Evolutionary conservation across 306 rosid genomes (phyloP), one percentile per base, ranked within the genome.

Genomic region (Ormosia emarginata): DNA sequence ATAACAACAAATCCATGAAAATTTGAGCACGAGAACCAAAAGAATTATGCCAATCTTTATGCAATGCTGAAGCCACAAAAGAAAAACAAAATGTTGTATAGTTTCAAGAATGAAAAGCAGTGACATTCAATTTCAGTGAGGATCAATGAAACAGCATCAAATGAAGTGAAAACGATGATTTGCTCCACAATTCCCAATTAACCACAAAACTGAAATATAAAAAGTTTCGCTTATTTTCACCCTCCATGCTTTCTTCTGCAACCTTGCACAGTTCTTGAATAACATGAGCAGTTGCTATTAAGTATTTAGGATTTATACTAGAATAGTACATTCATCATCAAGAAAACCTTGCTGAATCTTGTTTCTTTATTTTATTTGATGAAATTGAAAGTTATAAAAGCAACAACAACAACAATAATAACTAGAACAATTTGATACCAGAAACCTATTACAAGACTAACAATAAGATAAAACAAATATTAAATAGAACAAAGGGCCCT

Each of bases 11-110:
- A 68, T 53, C 59, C 71, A 74, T 36, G 56, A 84, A 47, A 29
- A 77, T 74, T 18, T 57, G 43, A 78, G 63, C 66, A 52, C 2
- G 24, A 24, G 24, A 24, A 24, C 2, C 4, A 70, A 67, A 73
- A 40, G 47, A 44, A 44, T 59, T 67, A 37, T 15, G 36, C 24
- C 67, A 85, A 29, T 37, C 43, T 32, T 58, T 47, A 17, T 46
- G 78, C 53, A 73, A 37, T 78, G 62, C 37, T 6, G 59, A 62
- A 47, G 84, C 62, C 84, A 72, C 47, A 34, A 15, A 30, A 24
- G 58, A 75, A 8, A 33, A 8, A 2, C 11, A 17, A 13, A 71
- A 1, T 24, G 56, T 18, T 61, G 57, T 5, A 11, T 13, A 66
- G 53, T 65, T 63, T 58, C 29, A 78, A 46, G 53, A 85, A 71